Conservation (phyloP, 179 eudicot species). For the Silene coronaria region DNA sequence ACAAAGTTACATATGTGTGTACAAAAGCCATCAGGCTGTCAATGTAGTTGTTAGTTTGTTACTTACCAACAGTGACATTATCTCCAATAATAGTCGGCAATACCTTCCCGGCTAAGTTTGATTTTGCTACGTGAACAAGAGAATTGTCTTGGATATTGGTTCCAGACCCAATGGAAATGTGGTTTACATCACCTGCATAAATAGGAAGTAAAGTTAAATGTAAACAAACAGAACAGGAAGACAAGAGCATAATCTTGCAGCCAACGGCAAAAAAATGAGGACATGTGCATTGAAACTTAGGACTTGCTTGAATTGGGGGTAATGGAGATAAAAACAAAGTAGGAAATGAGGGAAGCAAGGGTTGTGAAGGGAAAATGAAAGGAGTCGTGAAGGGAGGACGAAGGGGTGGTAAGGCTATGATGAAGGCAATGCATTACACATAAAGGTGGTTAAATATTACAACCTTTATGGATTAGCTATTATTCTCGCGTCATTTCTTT, state of each 20-base stretch:
- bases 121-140: slow-evolving; percentile 94
- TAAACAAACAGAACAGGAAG: neutral
- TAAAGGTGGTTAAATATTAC: too few relatives aligned
- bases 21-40: neutral
- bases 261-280: neutral
- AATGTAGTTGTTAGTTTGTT: neutral
- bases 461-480: too few relatives aligned
- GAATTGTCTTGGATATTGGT: slow-evolving; percentile 92
- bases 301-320: neutral
- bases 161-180: slow-evolving; percentile 69
- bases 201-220: neutral
- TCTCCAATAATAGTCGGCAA: slow-evolving; percentile 83
- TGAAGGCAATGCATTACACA: too few relatives aligned
- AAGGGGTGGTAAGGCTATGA: neutral
- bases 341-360: neutral
- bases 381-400: too few relatives aligned
- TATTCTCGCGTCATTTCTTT: neutral
- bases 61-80: slow-evolving; percentile 90
- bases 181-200: slow-evolving; percentile 81
- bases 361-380: neutral
- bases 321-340: neutral
- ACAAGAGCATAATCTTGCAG: neutral
- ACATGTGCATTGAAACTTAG: neutral
- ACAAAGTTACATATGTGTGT: neutral
- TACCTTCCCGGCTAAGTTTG: slow-evolving; percentile 81